Evolutionary conservation across 176 grass and related monocot species (phyloP).

Genomic region (Oryza punctata): DNA sequence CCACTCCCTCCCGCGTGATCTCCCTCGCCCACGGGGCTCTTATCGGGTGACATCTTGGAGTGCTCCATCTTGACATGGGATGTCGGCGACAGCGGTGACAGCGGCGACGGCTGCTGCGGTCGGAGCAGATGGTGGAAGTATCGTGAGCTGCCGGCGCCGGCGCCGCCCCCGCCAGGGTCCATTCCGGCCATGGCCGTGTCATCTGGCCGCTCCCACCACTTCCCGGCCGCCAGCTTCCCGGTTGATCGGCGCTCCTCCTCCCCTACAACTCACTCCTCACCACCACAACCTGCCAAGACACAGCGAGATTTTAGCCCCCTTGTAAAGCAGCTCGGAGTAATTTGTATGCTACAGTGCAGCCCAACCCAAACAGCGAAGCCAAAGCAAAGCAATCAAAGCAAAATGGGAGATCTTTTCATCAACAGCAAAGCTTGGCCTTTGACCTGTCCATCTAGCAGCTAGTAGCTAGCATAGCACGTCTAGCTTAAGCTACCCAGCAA

Average conservation of each 20-base stretch:
- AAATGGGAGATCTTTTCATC: conserved; percentile 25
- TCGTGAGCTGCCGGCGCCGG: conserved; percentile 45
- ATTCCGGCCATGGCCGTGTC: conserved; percentile 69
- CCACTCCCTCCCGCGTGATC: conserved; percentile 31
- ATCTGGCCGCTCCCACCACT: conserved; percentile 98
- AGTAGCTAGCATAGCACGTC: not conserved
- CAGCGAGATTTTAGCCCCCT: not conserved
- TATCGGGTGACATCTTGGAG: conserved; percentile 60
- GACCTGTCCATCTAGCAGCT: conserved; percentile 4
- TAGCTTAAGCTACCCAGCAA: conserved; percentile 4
- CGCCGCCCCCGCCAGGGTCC: conserved; percentile 49
- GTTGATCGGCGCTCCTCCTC: conserved; percentile 35
- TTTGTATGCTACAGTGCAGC: conserved; percentile 48
- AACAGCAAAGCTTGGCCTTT: conserved; percentile 1
- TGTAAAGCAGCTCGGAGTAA: conserved; percentile 27
- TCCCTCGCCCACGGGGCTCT: conserved; percentile 42
- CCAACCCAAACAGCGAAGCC: not conserved
- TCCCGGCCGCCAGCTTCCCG: conserved; percentile 86
- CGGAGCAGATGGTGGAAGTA: conserved; percentile 89
- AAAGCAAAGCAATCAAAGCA: not conserved
- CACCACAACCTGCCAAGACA: not conserved
- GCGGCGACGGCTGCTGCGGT: conserved; percentile 51
- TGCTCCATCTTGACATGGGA: conserved; percentile 74
- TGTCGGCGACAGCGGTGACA: conserved; percentile 58
- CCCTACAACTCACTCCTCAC: not conserved